Evolutionary conservation across 148 eudicot species (phyloP), one percentile per base, ranked within the genome.

Genomic region (Vaccinium myrtillus): DNA sequence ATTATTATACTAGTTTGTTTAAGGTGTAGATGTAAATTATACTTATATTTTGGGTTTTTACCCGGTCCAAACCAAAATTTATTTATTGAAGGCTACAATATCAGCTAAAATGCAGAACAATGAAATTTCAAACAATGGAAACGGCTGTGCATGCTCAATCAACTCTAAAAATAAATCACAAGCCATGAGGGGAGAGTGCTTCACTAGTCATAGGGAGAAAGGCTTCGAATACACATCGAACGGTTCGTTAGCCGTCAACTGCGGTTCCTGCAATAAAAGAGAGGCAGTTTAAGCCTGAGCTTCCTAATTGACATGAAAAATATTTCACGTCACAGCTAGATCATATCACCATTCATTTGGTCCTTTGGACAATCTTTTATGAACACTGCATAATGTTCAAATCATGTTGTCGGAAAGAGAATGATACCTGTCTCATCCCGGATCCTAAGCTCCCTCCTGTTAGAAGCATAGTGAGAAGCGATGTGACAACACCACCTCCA

Each of bases 401-500:
- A 59, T 25, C 8, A 7, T 1, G 46, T 43, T 5, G 67, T 21
- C 8, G 27, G 67, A 61, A 61, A 61, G 12, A 61, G 67, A 43
- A 43, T 2, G 21, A 36, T 91, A 91, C 93, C 93, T 91, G 93
- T 84, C 82, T 87, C 84, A 86, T 81, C 43, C 90, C 90, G 23
- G 15, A 56, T 23, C 85, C 87, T 80, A 71, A 84, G 80, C 91
- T 91, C 67, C 93, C 93, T 81, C 93, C 93, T 2, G 87, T 87
- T 80, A 91, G 56, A 82, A 91, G 93, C 93, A 91, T 91, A 65
- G 90, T 84, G 30, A 91, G 87, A 58, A 91, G 89, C 18, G 93
- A 82, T 21, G 93, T 85, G 55, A 88, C 90, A 51, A 78, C 82
- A 27, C 90, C 89, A 59, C 89, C 90, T 5, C 58, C 58, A 54